Base-by-base conservation (phyloP, 2,329 filamentous ascomycete species). In the Didymella keratinophila region DNA sequence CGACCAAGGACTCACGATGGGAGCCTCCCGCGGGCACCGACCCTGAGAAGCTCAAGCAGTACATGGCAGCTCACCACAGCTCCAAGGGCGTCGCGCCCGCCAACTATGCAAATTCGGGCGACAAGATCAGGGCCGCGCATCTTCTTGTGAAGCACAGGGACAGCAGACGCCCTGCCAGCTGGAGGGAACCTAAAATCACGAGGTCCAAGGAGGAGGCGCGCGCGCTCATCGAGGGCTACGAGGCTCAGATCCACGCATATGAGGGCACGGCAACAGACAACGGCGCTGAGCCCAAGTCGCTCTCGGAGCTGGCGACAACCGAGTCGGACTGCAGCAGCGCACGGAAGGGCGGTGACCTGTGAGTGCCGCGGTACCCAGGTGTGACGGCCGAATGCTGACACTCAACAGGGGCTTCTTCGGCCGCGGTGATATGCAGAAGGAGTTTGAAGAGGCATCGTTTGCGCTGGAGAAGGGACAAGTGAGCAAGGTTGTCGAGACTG, bases 261-360 rank as follows among this genome's bases (percentile, higher is more conserved):
- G 67, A 60, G 81, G 86, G 65, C 80, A 83, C 46, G 83, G 84
- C 52, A 16, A 42, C 32, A 14, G 50, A 57, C 18, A 50, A 51
- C 27, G 62, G 63, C 30, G 61, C 50, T 32, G 62, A 60, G n/a
- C 59, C 66, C 20, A 70, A 69, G 48, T 71, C 73, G 51, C 84
- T 99, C 39, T 92, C 92, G 46, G 91, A 97, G 65, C 84, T 99
- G 65, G 95, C 95, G 12, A 86, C 87, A 59, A 90, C 87, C 42
- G 95, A 98, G 81, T 96, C 92, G 16, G 95, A 99, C 80, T 98
- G 94, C 81, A 96, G 91, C 78, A 97, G 93, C 70, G 93, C 95
- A 28, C 87, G 93, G 70, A 99, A 98, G 85, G 87, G 89, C 66
- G 95, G 95, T 56, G 95, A 99, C 76, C 81, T 99, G 81, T 89